Evolutionary conservation across 2,329 filamentous ascomycete species (phyloP), one percentile per base, ranked within the genome.

Genomic region (Oidium heveae): DNA sequence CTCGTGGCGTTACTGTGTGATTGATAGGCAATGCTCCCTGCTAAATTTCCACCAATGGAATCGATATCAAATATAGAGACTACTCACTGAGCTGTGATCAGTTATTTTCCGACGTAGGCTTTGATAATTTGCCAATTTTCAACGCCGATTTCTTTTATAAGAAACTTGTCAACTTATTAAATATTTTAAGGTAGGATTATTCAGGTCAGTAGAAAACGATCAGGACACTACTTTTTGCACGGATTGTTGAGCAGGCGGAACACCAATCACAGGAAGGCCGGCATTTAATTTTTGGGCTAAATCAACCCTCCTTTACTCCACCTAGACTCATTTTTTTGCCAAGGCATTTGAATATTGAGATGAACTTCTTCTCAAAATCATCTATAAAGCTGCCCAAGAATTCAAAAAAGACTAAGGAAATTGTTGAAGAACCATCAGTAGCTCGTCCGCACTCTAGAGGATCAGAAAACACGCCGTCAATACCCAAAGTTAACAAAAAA

Each of bases 351-450:
- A 4, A 39, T 15, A 18, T 34, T 55, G 56, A 55, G 62, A 64
- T 65, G 63, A 64, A 65, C 61, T 59, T 66, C 64, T 65, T 66
- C 59, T 64, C 63, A 49, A 66, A 64, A 58, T 59, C 61, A 53
- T 58, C 62, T 50, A 65, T 63, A 49, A 66, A 64, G 58, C 59
- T 60, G 50, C 58, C 62, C 53, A 65, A 63, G 58, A 66, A 65
- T 59, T 54, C 62, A n/a, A 64, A 64, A 57, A 64, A 64, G 58
- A 55, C 60, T 28, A 44, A 61, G 46, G 55, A 58, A 46, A 60
- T 56, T 53, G 61, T 62, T 57, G 61, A 63, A 43, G 46, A 55
- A 22, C 20, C 32, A 4, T 47, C 55, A 41, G 57, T 61, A 15
- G 57, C 61, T 41, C 59, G 59, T 47, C 60, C 61, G 49, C 60